Conservation (phyloP, 352 stramenopile genomes). For the Saprolegnia diclina region DNA sequence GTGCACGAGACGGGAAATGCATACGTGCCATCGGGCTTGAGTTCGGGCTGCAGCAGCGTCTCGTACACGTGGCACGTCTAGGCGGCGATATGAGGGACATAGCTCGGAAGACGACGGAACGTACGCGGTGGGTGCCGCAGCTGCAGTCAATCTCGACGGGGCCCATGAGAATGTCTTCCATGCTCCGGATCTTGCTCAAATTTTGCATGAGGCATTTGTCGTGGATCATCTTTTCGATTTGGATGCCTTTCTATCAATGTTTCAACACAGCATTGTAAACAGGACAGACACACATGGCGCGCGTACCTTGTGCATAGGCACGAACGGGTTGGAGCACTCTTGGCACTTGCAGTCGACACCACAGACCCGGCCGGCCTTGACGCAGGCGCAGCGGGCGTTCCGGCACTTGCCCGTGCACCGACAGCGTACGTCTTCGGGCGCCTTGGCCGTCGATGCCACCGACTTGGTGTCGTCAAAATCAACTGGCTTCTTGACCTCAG, state of each 20-base stretch:
- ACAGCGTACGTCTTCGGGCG: slow-evolving; percentile 39
- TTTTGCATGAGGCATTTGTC: slow-evolving; percentile 80
- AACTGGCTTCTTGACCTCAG: slow-evolving; percentile 27
- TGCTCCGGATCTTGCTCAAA: slow-evolving; percentile 77
- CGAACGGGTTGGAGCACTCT: slow-evolving; percentile 71
- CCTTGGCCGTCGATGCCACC: slow-evolving; percentile 1
- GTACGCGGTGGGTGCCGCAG: slow-evolving; percentile 29
- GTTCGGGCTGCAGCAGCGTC: slow-evolving; percentile 5
- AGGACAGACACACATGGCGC: not conserved
- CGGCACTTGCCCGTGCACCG: slow-evolving; percentile 81
- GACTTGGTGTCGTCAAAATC: not conserved
- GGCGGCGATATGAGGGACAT: not conserved
- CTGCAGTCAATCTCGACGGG: slow-evolving; percentile 62
- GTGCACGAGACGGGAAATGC: slow-evolving; percentile 3
- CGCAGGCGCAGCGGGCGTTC: slow-evolving; percentile 72
- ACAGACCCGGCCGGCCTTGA: slow-evolving; percentile 76
- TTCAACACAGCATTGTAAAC: not conserved
- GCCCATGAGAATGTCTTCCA: slow-evolving; percentile 74
- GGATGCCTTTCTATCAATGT: slow-evolving; percentile 41
- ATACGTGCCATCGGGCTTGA: not conserved
- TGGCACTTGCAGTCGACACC: slow-evolving; percentile 72
- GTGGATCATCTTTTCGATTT: slow-evolving; percentile 55
- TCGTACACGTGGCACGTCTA: slow-evolving; percentile 4
- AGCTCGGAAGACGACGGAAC: not conserved
- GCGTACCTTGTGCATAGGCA: slow-evolving; percentile 48